Evolutionary conservation across 257 asterid genomes (phyloP).

Genomic region (Euphrasia confusa): DNA sequence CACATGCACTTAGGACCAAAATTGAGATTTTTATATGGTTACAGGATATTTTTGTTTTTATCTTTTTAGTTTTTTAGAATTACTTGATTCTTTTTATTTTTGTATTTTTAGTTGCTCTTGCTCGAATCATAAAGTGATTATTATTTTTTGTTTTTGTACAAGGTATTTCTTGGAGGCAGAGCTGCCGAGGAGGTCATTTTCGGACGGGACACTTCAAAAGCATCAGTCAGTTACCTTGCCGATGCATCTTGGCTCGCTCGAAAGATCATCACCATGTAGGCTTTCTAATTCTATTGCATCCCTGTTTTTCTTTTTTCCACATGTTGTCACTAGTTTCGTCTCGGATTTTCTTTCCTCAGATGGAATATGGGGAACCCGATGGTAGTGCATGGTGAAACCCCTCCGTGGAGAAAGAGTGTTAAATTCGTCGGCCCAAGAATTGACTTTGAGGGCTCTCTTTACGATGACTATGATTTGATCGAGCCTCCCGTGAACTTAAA

Average conservation of each 20-base stretch:
- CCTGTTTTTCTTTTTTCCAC: neutral
- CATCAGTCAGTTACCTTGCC: conserved; percentile 86
- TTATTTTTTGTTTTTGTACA: conserved; percentile 11
- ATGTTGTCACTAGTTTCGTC: neutral
- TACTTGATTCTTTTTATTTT: neutral
- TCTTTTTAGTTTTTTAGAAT: no score
- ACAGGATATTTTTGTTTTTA: no score
- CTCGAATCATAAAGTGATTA: neutral
- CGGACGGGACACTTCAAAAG: conserved; percentile 85
- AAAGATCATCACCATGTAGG: conserved; percentile 81
- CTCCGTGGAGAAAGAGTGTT: conserved; percentile 74
- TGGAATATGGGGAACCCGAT: conserved; percentile 91
- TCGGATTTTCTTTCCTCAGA: conserved; percentile 33
- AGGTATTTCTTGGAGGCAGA: conserved; percentile 94
- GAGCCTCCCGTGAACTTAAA: conserved; percentile 78
- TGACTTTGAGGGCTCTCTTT: conserved; percentile 90
- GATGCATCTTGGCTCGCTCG: conserved; percentile 99
- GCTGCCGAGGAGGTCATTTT: conserved; percentile 94
- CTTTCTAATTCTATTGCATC: conserved; percentile 15
- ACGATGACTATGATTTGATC: conserved; percentile 60
- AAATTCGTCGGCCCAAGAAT: conserved; percentile 83
- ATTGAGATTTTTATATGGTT: no score
- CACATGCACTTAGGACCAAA: no score
- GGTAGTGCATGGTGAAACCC: conserved; percentile 90
- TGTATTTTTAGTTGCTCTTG: neutral